Evolutionary conservation across 371 early-diverging fungal genomes (phyloP).

Genomic region (Mucor lusitanicus): DNA sequence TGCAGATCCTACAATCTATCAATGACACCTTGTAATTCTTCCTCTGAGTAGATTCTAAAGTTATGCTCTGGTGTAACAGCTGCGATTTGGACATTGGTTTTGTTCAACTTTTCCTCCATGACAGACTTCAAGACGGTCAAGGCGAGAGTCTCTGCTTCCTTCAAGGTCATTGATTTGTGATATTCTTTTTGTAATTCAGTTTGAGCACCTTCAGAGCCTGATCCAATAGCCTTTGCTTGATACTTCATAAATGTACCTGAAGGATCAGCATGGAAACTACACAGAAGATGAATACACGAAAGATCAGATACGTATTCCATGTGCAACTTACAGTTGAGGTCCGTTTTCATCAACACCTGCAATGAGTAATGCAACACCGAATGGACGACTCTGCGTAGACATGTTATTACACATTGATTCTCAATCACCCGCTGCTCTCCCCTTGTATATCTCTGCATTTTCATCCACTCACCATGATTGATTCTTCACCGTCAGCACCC

Average conservation of each 20-base stretch:
- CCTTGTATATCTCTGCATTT: neutral
- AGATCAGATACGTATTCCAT: neutral
- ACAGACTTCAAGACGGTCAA: constrained; percentile 98
- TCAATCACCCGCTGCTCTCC: neutral
- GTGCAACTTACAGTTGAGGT: constrained; percentile 89
- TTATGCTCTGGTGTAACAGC: constrained; percentile 82
- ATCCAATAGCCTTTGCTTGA: constrained; percentile 97
- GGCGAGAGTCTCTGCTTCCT: constrained; percentile 88
- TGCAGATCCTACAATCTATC: constrained; percentile 53
- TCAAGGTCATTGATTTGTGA: constrained; percentile 84
- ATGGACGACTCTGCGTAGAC: constrained; percentile 84
- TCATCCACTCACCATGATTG: constrained; percentile 82
- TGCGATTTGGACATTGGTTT: constrained; percentile 95
- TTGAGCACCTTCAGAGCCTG: constrained; percentile 99
- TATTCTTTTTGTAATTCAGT: constrained; percentile 96
- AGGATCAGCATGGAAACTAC: constrained; percentile 92
- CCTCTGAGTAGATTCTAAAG: constrained; percentile 77
- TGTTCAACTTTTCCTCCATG: constrained; percentile 99
- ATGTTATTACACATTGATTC: neutral
- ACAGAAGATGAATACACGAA: neutral
- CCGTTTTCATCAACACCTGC: constrained; percentile 98
- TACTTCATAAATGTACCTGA: constrained; percentile 94
- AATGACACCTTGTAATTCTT: constrained; percentile 70
- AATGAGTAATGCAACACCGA: constrained; percentile 98
- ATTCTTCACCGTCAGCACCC: constrained; percentile 93